A percentile compares a stretch with the other conserved stretches of the same genome.
phyloP scores from a whole-genome alignment of 2,329 filamentous ascomycete species.

The Pseudogymnoascus sp. region DNA sequence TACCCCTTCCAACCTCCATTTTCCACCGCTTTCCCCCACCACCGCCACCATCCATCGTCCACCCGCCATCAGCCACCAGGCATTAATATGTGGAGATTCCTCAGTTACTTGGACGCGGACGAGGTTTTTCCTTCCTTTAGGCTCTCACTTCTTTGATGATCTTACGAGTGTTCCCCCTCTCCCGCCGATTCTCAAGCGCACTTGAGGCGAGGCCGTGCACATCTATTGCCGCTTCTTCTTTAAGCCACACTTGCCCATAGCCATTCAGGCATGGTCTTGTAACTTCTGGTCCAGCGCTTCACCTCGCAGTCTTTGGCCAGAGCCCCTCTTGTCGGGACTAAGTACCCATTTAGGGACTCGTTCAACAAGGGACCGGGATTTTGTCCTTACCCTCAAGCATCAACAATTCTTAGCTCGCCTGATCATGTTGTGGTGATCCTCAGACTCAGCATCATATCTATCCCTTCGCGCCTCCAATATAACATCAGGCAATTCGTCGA shows the following conservation, averaged over 20 bases:
- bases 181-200: background rate
- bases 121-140: slow-evolving; percentile 8
- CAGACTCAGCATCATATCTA: slow-evolving; percentile 1
- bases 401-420: slow-evolving; percentile 1
- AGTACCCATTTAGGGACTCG: background rate
- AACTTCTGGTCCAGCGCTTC: background rate
- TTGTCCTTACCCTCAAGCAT: slow-evolving; percentile 2
- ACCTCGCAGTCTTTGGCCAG: slow-evolving; percentile 2
- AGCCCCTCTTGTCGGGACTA: background rate
- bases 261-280: background rate
- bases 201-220: slow-evolving; percentile 2
- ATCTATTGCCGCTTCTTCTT: slow-evolving; percentile 2
- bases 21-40: background rate
- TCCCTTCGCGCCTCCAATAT: slow-evolving; percentile 3
- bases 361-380: background rate
- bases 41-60: background rate
- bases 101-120: background rate
- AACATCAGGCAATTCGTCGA: slow-evolving; percentile 5
- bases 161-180: slow-evolving; percentile 2
- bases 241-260: background rate
- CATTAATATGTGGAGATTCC: slow-evolving; percentile 7
- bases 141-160: slow-evolving; percentile 3
- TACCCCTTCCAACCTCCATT: slow-evolving; percentile 7
- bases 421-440: slow-evolving; percentile 2
- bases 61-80: background rate